These are phyloP conservation scores for Asterionellopsis glacialis DNA, from an alignment of 108 stramenopile species.

Conservation along the genomic window DNA sequence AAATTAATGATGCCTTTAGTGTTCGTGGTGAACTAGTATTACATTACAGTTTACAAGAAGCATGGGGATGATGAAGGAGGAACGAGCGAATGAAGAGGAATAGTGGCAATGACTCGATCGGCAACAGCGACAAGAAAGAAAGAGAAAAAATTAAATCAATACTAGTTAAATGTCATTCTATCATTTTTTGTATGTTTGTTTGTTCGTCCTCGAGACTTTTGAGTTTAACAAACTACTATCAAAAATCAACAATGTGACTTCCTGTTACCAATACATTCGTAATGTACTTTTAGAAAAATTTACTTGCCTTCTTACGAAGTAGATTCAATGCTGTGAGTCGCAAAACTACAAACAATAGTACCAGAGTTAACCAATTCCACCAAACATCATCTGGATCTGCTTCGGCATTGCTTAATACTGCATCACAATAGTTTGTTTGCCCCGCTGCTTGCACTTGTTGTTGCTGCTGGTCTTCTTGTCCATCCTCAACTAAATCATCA, in stretches of 20 bases:
- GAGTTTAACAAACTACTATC: too few relatives aligned
- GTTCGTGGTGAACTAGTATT: conserved; percentile 76
- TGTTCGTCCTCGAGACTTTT: too few relatives aligned
- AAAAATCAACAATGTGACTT: too few relatives aligned
- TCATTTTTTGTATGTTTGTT: too few relatives aligned
- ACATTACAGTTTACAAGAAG: conserved; percentile 87
- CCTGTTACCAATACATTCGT: too few relatives aligned
- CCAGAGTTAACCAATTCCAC: conserved; percentile 41
- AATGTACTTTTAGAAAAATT: conserved; percentile 41
- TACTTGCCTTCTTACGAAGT: conserved; percentile 61
- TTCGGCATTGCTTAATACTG: conserved; percentile 8
- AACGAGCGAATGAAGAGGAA: too few relatives aligned
- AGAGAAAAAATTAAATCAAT: too few relatives aligned
- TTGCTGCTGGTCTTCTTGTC: conserved; percentile 17
- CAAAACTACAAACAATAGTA: conserved; percentile 49
- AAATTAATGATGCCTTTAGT: conserved; percentile 69
- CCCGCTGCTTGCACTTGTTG: background rate
- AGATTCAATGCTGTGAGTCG: conserved; percentile 48
- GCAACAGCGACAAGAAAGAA: too few relatives aligned
- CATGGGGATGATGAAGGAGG: conserved; percentile 54
- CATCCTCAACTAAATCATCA: background rate
- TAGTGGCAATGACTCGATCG: too few relatives aligned
- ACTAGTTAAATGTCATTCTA: too few relatives aligned
- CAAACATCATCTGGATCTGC: conserved; percentile 28
- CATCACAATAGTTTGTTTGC: conserved; percentile 1